phyloP scores from a whole-genome alignment of 2,329 filamentous ascomycete species.

The Plectosphaerella cucumerina region DNA sequence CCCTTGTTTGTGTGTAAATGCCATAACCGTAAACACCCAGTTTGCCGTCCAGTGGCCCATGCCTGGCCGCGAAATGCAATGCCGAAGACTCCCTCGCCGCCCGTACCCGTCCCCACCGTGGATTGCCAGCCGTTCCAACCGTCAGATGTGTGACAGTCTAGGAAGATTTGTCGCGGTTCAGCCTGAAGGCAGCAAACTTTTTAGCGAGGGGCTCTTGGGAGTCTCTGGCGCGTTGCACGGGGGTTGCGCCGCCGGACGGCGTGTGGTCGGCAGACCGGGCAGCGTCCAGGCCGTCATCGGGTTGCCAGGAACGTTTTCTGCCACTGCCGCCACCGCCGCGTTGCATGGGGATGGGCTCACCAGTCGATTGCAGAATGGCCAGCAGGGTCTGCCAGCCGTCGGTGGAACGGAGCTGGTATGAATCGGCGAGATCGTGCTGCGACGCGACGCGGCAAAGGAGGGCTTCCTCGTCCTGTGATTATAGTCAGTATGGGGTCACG shows the following conservation, averaged over 20 bases:
- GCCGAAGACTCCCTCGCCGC: no score
- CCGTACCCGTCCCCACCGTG: not conserved
- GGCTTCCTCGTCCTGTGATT: constrained; percentile 74
- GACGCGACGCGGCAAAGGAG: constrained; percentile 83
- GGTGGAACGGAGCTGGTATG: constrained; percentile 78
- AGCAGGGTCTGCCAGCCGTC: constrained; percentile 92
- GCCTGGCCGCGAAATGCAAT: no score
- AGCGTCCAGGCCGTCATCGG: constrained; percentile 27
- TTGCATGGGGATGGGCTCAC: constrained; percentile 74
- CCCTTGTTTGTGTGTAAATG: no score
- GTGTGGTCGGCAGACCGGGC: not conserved
- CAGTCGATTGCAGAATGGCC: constrained; percentile 91
- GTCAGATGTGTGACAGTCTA: not conserved
- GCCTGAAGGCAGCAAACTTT: constrained; percentile 63
- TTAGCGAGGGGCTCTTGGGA: constrained; percentile 58
- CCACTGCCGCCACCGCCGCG: not conserved
- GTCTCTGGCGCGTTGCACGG: constrained; percentile 17
- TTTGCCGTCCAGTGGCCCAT: no score
- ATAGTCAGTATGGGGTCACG: not conserved
- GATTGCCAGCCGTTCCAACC: not conserved
- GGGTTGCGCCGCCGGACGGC: not conserved
- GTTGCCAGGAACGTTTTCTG: constrained; percentile 55
- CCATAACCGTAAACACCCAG: no score
- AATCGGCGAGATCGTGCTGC: constrained; percentile 74
- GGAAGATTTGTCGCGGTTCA: constrained; percentile 33